Base-by-base conservation (phyloP, 2,329 filamentous ascomycete species). In the Aspergillus japonicus region DNA sequence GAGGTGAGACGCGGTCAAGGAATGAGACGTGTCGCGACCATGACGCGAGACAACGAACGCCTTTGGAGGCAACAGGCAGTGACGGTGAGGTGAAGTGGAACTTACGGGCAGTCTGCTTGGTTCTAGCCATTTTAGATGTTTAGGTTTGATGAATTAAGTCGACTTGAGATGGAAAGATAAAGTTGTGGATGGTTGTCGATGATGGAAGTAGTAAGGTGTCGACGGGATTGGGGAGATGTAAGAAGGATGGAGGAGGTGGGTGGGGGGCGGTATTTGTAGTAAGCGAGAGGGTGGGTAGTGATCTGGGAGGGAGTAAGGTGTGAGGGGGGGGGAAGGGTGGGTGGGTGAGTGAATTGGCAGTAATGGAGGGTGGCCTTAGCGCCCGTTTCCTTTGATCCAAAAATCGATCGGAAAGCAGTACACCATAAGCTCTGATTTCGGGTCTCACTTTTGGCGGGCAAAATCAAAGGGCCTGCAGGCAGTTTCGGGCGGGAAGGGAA, bases 51-150 rank as follows among this genome's bases (percentile, higher is more conserved):
- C 10, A 31, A 35, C 31, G 53, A 65, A 62, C 61, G 57, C 39
- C 39, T 7, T 19, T n/a, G 61, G 63, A 65, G 52, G 56, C 62
- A 56, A 57, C 59, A 31, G 59, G 63, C 62, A 66, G 64, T 62
- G 59, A 71, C 33, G 16, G 33, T 35, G 33, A 44, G 39, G 39
- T 19, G 16, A 44, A 62, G 63, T 66, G 53, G 55, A 56, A 80
- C 79, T 78, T 77, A 80, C 80, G 79, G 71, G 80, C 80, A 73
- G 80, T 82, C 74, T 82, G 80, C 79, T 82, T 82, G 62, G 80
- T 82, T 71, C 80, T 75, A 73, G 80, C 80, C 80, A 82, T 82
- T 74, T 66, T 73, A 64, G 56, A 62, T 66, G 66, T 69, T 68
- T 63, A 62, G 60, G 55, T 65, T 68, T 63, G 69, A 72, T 71